Conservation (phyloP, 805 yeast species). For the Tetrapisispora arboricola region DNA sequence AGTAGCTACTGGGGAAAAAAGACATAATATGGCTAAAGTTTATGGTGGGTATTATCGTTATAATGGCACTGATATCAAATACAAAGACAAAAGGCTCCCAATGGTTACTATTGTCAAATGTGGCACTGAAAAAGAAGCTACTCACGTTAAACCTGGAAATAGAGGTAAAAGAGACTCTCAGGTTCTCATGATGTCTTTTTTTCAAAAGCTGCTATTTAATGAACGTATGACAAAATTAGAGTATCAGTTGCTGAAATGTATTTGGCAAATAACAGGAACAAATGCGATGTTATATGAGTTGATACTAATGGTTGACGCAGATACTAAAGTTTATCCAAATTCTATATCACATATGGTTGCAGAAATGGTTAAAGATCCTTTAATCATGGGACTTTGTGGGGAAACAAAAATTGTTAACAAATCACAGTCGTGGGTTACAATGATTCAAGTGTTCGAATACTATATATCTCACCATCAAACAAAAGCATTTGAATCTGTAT, state of each 20-base stretch:
- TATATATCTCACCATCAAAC: conserved; percentile 90
- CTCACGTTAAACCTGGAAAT: conserved; percentile 72
- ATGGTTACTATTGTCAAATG: conserved; percentile 71
- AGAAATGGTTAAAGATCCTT: conserved; percentile 78
- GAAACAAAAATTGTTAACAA: conserved; percentile 88
- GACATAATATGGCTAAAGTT: conserved; percentile 96
- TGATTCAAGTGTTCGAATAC: conserved; percentile 88
- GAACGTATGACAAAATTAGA: conserved; percentile 92
- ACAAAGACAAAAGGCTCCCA: conserved; percentile 80
- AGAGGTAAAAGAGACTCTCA: conserved; percentile 96
- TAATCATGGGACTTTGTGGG: conserved; percentile 88
- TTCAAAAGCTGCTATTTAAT: conserved; percentile 78
- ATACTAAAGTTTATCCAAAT: conserved; percentile 79
- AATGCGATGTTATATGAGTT: conserved; percentile 76
- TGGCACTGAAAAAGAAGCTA: conserved; percentile 73
- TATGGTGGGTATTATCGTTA: conserved; percentile 90
- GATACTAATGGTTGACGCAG: conserved; percentile 90
- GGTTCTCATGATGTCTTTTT: conserved; percentile 78
- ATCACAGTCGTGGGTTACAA: conserved; percentile 76
- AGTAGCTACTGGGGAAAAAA: conserved; percentile 84
- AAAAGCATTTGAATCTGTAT: conserved; percentile 86
- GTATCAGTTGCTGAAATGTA: conserved; percentile 59
- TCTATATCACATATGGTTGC: conserved; percentile 83
- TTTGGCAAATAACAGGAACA: conserved; percentile 77
- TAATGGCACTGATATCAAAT: conserved; percentile 66